phyloP scores from a whole-genome alignment of 1,284 basidiomycete species.

The Ceratobasidium sp. region DNA sequence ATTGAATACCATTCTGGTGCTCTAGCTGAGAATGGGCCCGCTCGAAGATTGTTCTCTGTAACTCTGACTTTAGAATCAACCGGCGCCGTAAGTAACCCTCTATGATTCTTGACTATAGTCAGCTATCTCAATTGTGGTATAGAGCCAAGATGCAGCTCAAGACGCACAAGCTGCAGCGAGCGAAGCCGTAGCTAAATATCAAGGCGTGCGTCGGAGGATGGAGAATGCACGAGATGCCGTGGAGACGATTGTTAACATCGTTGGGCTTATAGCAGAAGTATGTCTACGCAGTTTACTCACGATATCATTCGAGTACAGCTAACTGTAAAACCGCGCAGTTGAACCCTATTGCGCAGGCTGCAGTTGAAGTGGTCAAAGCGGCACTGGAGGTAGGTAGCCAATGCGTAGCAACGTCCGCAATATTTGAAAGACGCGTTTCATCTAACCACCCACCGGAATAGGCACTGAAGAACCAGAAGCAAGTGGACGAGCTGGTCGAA shows the following conservation, averaged over 20 bases:
- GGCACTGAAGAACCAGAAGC: constrained; percentile 15
- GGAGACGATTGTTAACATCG: background rate
- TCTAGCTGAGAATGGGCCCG: background rate
- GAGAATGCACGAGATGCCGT: too few species aligned
- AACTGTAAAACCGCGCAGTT: too few species aligned
- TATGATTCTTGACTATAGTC: background rate
- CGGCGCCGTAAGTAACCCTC: background rate
- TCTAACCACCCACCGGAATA: background rate
- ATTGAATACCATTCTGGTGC: too few species aligned
- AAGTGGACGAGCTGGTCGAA: constrained; percentile 1
- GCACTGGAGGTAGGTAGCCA: constrained; percentile 10
- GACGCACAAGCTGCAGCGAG: too few species aligned
- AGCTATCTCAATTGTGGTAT: background rate
- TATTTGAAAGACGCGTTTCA: too few species aligned
- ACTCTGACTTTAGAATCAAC: background rate
- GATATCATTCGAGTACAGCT: too few species aligned
- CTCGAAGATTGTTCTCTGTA: background rate
- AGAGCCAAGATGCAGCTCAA: too few species aligned
- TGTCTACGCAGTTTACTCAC: too few species aligned
- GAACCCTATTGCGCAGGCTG: background rate
- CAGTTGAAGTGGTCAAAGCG: background rate
- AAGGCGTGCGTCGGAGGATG: too few species aligned
- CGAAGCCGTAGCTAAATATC: too few species aligned
- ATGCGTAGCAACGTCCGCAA: background rate
- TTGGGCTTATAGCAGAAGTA: background rate